Conservation (phyloP, 1,139 yeast species). For the Suhomyces coccinellae region DNA sequence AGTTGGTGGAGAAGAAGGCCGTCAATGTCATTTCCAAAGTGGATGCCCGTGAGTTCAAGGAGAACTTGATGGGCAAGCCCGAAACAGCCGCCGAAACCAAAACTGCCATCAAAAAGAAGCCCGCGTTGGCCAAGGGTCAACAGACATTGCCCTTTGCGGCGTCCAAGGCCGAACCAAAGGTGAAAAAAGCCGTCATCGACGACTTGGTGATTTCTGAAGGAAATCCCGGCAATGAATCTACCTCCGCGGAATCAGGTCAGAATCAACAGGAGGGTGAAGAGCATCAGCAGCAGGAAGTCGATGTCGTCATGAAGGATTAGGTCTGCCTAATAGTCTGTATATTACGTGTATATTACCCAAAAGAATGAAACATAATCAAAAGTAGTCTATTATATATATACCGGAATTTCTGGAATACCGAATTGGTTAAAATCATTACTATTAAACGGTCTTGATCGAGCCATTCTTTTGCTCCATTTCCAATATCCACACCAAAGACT, state of each 20-base stretch:
- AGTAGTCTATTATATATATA: no score
- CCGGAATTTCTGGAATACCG: no score
- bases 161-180: slow-evolving; percentile 18
- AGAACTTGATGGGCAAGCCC: slow-evolving; percentile 7
- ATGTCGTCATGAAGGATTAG: slow-evolving; percentile 22
- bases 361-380: neutral
- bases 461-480: neutral
- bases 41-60: slow-evolving; percentile 7
- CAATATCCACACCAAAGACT: slow-evolving; percentile 36
- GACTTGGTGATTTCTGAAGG: slow-evolving; percentile 30
- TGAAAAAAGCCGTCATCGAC: slow-evolving; percentile 37
- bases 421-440: no score
- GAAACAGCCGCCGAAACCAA: slow-evolving; percentile 11
- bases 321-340: neutral
- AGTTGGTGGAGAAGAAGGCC: slow-evolving; percentile 48
- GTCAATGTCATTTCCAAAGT: slow-evolving; percentile 31
- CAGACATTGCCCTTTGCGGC: slow-evolving; percentile 27
- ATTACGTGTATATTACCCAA: slow-evolving; percentile 6
- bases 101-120: slow-evolving; percentile 14
- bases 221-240: slow-evolving; percentile 10
- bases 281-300: slow-evolving; percentile 16
- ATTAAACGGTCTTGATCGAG: no score
- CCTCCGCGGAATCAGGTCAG: neutral
- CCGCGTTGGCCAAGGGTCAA: slow-evolving; percentile 39
- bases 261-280: slow-evolving; percentile 11